phyloP scores from a whole-genome alignment of 2,329 filamentous ascomycete genomes.

The Apiospora sp. region DNA sequence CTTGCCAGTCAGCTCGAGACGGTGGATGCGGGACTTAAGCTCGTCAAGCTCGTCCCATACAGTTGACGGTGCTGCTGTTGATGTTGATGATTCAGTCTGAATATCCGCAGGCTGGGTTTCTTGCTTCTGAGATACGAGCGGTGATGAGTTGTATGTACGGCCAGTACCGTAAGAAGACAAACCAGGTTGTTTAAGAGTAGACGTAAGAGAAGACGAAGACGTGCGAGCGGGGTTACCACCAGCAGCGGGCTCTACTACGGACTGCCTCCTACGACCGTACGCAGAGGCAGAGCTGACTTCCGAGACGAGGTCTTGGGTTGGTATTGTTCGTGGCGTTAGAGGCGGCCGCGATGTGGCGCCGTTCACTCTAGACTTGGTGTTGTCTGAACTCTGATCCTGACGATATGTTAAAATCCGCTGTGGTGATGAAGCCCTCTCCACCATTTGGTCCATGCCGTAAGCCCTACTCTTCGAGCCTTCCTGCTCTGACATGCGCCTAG shows the following conservation, averaged over 20 bases:
- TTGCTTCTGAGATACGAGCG: conserved; percentile 58
- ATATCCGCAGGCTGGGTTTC: conserved; percentile 48
- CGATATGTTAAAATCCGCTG: conserved; percentile 56
- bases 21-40: conserved; percentile 89
- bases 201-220: conserved; percentile 38
- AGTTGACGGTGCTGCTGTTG: conserved; percentile 87
- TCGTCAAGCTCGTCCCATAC: conserved; percentile 99
- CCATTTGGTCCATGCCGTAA: conserved; percentile 50
- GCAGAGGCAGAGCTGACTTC: conserved; percentile 36
- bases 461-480: conserved; percentile 54
- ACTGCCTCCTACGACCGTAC: conserved; percentile 49
- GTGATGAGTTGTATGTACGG: conserved; percentile 66
- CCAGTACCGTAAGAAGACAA: conserved; percentile 46
- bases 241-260: conserved; percentile 56
- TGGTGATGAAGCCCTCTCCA: conserved; percentile 40
- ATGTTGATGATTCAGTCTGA: conserved; percentile 82
- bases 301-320: conserved; percentile 53
- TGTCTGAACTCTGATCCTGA: conserved; percentile 50
- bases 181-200: conserved; percentile 48
- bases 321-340: conserved; percentile 57
- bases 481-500: conserved; percentile 65
- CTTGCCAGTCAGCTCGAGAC: conserved; percentile 89
- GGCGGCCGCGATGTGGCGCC: conserved; percentile 50
- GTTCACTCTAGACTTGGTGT: conserved; percentile 47
- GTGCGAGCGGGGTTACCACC: conserved; percentile 50